Base-by-base conservation (phyloP, 495 filamentous ascomycete genomes). In the Penicillium daleae region DNA sequence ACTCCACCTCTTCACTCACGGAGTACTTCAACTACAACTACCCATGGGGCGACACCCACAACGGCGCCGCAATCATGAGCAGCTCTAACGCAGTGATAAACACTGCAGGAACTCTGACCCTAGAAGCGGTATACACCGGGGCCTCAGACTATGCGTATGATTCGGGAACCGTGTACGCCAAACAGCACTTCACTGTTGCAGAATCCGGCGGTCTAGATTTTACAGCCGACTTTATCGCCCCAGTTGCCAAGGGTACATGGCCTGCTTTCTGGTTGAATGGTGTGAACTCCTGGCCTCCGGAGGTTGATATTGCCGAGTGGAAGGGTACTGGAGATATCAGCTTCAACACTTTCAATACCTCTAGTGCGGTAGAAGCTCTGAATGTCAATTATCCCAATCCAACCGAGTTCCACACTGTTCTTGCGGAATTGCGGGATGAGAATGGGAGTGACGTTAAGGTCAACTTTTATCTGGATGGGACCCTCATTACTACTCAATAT, bases 301-400 rank as follows among this genome's bases (percentile, higher is more conserved):
- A 86, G 77, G 76, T 87, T 39, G 85, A 88, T 61, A 76, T 86
- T 73, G 85, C 83, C 1, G 85, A 87, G 70, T 87, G 85, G 85
- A 87, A 87, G 64, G 84, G 85, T 5, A 77, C 73, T n/a, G 85
- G 84, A 7, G 80, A 85, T 67, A 84, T 87, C 52, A 82, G 77
- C 9, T 87, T 87, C 71, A 87, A 87, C 57, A 86, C 83, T 1
- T 87, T 87, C 69, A 86, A 87, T 62, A 83, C 83, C 9, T 81
- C 77, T 27, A 80, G 75, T 17, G 67, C 77, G 37, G 76, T 86
- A 0, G 61, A 73, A 15, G 78, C 80, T 53, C 71, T 75, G 26
- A 76, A 87, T 60, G 80, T 83, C 26, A 68, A 66, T 0, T 87
- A 87, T 62, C 70, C 79, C 12, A 77, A 52, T 39, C 73, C 84